Evolutionary conservation across 2,329 filamentous ascomycete genomes (phyloP), one percentile per base, ranked within the genome.

Genomic region (Leptographium flavum): DNA sequence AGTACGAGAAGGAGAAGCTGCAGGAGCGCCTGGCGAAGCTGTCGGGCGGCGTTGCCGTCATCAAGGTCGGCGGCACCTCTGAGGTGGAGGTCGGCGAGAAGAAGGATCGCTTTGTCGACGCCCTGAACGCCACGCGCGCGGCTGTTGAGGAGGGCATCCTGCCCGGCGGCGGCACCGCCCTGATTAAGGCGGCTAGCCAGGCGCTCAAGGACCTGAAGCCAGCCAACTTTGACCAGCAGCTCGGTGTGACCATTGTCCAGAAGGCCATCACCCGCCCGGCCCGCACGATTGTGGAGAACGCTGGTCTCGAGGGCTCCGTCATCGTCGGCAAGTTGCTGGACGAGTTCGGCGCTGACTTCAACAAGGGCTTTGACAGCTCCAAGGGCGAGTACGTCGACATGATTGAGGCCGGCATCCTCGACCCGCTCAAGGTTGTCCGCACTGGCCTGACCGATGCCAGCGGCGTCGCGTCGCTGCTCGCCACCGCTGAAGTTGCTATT

Each of bases 1-100:
- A 98, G 62, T 98, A 98, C 71, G 92, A 98, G 79, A 96, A 95
- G 79, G 92, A 98, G 83, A 98, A 98, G 81, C 86, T 98, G 54
- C 92, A 96, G 73, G 92, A 98, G 76, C 92, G 92, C 71, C 85
- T 98, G 50, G 92, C 92, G 57, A 98, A 98, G 81, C 85, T 98
- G 55, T 96, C 92, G 55, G 92, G 92, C 53, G 92, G 92, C 76
- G 92, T 98, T 58, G 92, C 92, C 57, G 92, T 98, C 68, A 96
- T 98, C 77, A 95, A 94, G 79, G 92, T 98, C 52, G 92, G 92
- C 58, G 92, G 92, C 65, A 78, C 88, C 53, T 96, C 90, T 52
- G 92, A 98, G 71, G 90, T 98, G 54, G 92, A 98, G 76, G 92
- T 98, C 47, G 83, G 88, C 56, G 92, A 98, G 80, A 98, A 98